Base-by-base conservation (phyloP, 257 asterid species). In the Forsythia viridissima region DNA sequence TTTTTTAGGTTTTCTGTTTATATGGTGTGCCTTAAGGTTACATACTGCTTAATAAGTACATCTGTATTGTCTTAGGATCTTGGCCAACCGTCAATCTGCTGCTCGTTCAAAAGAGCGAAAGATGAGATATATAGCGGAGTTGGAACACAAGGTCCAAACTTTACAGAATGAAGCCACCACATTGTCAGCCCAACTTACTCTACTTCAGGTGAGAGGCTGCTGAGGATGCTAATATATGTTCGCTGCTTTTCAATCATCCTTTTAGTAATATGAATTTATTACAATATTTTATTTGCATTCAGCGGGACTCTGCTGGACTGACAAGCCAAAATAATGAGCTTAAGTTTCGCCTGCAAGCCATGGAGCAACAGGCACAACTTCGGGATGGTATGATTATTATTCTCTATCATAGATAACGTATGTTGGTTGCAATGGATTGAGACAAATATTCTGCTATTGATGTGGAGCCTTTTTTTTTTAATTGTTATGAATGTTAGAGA, bases 21-120 rank as follows among this genome's bases (percentile, higher is more conserved):
- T 7, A 55, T 55, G 65, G 6, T 72, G 6, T 67, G 8, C 43
- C 37, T 30, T 15, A 4, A 15, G 41, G 11, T 21, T 74, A 30
- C 38, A 1, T 63, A n/a, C 48, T 63, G 40, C 76, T 77, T 39
- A 15, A 41, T 73, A 70, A 76, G 18, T 75, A 77, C 42, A 16
- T 69, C 40, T 20, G 34, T 75, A 13, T 72, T 78, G 37, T 63
- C 57, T 67, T 72, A 91, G 94, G 85, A 91, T 91, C 81, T 83
- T 91, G 79, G 92, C 96, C 66, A 91, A 89, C 80, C 92, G 96
- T 15, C 92, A 87, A 72, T 91, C 96, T 76, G 92, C 96, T 84
- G 96, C 94, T 1, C 91, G 96, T 37, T 91, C 96, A 37, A 91
- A 91, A 70, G 96, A 89, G 83, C 81, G 94, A 76, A 91, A 89